phyloP scores from a whole-genome alignment of 1,284 basidiomycete species.

The Neolentinus lepideus region DNA sequence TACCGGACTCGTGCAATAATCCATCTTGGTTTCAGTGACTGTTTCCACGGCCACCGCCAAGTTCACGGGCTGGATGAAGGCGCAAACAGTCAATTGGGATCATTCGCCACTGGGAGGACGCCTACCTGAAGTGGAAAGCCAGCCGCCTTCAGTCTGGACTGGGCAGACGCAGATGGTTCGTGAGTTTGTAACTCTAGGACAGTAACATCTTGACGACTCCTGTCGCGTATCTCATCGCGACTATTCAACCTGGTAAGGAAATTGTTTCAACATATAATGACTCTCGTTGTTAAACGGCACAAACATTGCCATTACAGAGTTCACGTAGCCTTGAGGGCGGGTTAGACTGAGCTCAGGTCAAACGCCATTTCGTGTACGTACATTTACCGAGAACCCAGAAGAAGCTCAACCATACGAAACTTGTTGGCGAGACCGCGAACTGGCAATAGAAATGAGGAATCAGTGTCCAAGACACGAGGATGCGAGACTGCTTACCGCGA shows the following conservation, averaged over 20 bases:
- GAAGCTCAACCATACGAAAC: constrained; percentile 14
- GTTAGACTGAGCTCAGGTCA: no score
- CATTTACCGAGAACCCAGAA: constrained; percentile 14
- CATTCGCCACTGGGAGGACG: background rate
- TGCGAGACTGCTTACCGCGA: constrained; percentile 5
- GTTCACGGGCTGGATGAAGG: background rate
- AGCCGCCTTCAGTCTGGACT: background rate
- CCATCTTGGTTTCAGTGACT: background rate
- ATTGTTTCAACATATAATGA: background rate
- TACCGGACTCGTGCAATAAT: background rate
- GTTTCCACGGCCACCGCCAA: background rate
- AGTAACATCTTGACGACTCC: background rate
- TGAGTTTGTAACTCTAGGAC: background rate
- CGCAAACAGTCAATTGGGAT: background rate
- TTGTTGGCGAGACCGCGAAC: constrained; percentile 10
- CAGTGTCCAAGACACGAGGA: background rate
- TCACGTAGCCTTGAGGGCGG: background rate
- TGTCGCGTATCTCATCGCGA: background rate
- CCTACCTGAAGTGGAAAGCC: background rate
- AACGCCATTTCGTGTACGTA: no score
- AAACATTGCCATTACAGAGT: background rate
- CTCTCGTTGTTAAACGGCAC: background rate
- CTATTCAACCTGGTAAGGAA: background rate
- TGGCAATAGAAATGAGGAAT: background rate
- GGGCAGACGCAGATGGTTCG: background rate